Evolutionary conservation across 169 alveolate species (phyloP).

Genomic region (Cytauxzoon felis): DNA sequence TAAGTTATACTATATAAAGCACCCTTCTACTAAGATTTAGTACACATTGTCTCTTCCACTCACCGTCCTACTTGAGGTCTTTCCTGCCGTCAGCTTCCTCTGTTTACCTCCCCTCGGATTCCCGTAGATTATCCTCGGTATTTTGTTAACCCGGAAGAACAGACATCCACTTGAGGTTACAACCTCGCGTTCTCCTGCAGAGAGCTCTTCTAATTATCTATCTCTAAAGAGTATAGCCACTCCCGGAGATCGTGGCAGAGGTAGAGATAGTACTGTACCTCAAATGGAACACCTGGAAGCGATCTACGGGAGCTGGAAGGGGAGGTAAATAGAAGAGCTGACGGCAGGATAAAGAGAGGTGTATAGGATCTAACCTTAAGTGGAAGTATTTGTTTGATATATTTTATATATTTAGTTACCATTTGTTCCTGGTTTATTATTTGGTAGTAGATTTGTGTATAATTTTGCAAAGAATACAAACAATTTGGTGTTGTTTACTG

Average conservation of each 20-base stretch:
- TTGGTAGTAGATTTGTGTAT: conserved; percentile 20
- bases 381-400: neutral
- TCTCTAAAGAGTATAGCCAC: too few species aligned
- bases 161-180: neutral
- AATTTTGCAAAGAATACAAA: conserved; percentile 23
- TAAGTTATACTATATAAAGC: conserved; percentile 1
- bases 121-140: neutral
- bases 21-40: neutral
- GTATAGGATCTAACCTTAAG: neutral
- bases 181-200: too few species aligned
- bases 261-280: too few species aligned
- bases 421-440: conserved; percentile 7
- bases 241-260: too few species aligned
- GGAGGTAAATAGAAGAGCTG: too few species aligned
- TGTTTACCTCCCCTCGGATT: neutral
- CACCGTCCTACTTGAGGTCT: neutral
- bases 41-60: neutral
- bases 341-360: too few species aligned
- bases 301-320: too few species aligned
- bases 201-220: too few species aligned
- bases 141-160: neutral
- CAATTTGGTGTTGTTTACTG: conserved; percentile 16
- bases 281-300: neutral
- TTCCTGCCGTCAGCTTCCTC: neutral
- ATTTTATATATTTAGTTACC: neutral